Evolutionary conservation across 805 yeast genomes (phyloP).

Genomic region (Lachancea mirantina): DNA sequence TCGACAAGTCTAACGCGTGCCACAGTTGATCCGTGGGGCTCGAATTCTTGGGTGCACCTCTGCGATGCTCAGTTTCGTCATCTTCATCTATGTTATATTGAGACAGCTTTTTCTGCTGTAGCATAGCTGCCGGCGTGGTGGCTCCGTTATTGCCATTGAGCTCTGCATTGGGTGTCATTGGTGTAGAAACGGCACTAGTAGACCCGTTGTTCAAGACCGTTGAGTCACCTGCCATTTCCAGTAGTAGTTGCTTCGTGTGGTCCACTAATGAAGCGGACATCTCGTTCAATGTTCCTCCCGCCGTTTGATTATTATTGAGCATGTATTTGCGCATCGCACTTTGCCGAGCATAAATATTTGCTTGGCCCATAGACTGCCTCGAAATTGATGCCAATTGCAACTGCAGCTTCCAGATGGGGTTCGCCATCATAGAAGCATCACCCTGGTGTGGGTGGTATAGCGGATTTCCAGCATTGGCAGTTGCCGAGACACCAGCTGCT

Average conservation of each 20-base stretch:
- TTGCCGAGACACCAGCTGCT: background rate
- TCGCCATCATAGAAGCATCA: constrained; percentile 26
- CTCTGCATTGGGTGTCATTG: constrained; percentile 29
- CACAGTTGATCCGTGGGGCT: constrained; percentile 68
- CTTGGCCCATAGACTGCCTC: constrained; percentile 30
- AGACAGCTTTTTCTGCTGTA: constrained; percentile 36
- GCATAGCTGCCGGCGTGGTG: constrained; percentile 24
- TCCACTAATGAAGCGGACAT: constrained; percentile 28
- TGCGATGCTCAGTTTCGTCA: constrained; percentile 40
- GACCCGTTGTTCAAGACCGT: constrained; percentile 10
- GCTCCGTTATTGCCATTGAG: constrained; percentile 20
- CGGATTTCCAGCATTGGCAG: constrained; percentile 27
- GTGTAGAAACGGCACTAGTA: constrained; percentile 27
- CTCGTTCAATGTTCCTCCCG: constrained; percentile 9
- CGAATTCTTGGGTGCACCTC: constrained; percentile 16
- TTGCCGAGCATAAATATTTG: constrained; percentile 33
- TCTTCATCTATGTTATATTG: constrained; percentile 42
- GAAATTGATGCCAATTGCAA: constrained; percentile 29
- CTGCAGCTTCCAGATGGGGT: constrained; percentile 33
- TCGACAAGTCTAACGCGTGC: constrained; percentile 89
- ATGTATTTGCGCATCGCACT: constrained; percentile 32
- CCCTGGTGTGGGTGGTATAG: constrained; percentile 31
- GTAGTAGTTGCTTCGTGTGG: constrained; percentile 26
- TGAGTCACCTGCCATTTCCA: constrained; percentile 26
- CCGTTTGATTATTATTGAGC: constrained; percentile 20